Base-by-base conservation (phyloP, 306 rosid species). In the Carpinus viminea region DNA sequence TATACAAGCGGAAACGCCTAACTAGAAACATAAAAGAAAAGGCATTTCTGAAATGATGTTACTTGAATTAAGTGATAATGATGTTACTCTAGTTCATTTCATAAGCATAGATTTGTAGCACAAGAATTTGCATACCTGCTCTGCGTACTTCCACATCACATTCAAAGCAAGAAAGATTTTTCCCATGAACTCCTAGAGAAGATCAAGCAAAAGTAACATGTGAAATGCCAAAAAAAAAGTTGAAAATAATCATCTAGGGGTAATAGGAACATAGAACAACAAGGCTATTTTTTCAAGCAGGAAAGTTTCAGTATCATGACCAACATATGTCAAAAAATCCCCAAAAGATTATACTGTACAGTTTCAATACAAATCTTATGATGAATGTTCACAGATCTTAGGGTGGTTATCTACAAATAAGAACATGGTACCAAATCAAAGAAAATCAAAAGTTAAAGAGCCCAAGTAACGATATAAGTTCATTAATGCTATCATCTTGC, bases 101-200 rank as follows among this genome's bases (percentile, higher is more conserved):
- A 51, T 73, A 76, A 68, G 31, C 12, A 20, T 1, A 56, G 36
- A 57, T 45, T 34, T 59, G 74, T 46, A 50, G 79, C 57, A 56
- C 46, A 78, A 11, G 79, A 46, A 18, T 80, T 60, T 51, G 57
- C 61, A 46, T 84, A 95, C 98, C 98, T 95, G 98, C 85, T 95
- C 98, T 90, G 80, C 85, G 88, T 89, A 95, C 84, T 95, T 95
- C 98, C 98, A 95, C 98, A 95, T 95, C 89, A 95, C 97, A 83
- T 95, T 95, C 89, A 95, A 70, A 57, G 98, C 98, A 73, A 95
- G 92, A 61, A 95, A 90, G 80, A 91, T 95, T 83, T 93, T 90
- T 80, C 98, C 98, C 93, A 95, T 86, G 90, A 95, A 95, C 86
- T 95, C 97, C 98, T 95, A 74, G 43, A 82, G 79, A 45, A 68